These are phyloP conservation scores for Cyberlindnera mycetangii DNA, from an alignment of 805 yeast genomes.

Conservation along the genomic window DNA sequence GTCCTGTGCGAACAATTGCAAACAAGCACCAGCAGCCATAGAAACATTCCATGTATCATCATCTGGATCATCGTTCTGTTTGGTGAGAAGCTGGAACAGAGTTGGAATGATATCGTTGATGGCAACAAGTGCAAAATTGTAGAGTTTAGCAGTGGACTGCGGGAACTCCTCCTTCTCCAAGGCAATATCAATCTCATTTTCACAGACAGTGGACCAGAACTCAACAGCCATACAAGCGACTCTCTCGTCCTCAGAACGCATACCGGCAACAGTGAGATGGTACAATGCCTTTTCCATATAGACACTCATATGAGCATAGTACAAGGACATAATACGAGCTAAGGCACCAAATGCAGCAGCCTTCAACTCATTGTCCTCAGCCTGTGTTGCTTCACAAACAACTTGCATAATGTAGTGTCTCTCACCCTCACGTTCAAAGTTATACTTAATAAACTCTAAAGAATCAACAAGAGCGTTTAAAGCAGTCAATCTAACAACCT, in stretches of 20 bases:
- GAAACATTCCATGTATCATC: slow-evolving; percentile 98
- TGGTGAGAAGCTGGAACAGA: slow-evolving; percentile 69
- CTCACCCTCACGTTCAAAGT: slow-evolving; percentile 92
- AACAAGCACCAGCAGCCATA: slow-evolving; percentile 98
- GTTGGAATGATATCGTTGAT: slow-evolving; percentile 85
- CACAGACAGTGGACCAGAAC: slow-evolving; percentile 99
- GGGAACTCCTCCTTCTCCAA: slow-evolving; percentile 62
- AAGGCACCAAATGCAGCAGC: slow-evolving; percentile 95
- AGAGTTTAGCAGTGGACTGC: slow-evolving; percentile 50
- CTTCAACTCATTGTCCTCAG: slow-evolving; percentile 75
- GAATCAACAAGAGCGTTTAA: slow-evolving; percentile 89
- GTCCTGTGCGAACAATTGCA: slow-evolving; percentile 89
- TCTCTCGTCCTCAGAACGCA: slow-evolving; percentile 77
- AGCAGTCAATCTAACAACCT: slow-evolving; percentile 81
- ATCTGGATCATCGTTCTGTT: slow-evolving; percentile 90
- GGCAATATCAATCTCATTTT: slow-evolving; percentile 85
- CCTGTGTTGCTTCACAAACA: slow-evolving; percentile 98
- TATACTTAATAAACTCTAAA: slow-evolving; percentile 80
- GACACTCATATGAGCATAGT: slow-evolving; percentile 85
- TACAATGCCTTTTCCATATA: slow-evolving; percentile 97
- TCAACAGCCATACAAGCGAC: slow-evolving; percentile 99
- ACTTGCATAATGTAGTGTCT: slow-evolving; percentile 98
- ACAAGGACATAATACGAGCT: slow-evolving; percentile 85
- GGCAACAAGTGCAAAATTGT: slow-evolving; percentile 83
- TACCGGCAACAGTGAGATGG: slow-evolving; percentile 85